phyloP scores from a whole-genome alignment of 108 stramenopile genomes.

The Seminavis robusta region DNA sequence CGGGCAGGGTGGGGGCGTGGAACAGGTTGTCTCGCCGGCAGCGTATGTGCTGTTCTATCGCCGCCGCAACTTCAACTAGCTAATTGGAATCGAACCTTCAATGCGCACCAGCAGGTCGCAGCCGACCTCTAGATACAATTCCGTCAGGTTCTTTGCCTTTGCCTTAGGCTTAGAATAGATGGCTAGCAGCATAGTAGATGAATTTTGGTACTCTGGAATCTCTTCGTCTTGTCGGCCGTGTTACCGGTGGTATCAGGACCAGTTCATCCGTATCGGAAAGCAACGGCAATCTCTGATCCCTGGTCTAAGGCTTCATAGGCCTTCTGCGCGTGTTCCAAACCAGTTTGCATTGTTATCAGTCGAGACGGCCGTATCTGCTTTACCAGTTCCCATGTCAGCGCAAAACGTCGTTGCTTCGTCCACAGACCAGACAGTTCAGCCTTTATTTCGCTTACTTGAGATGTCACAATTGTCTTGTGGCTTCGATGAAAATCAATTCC shows the following conservation, averaged over 20 bases:
- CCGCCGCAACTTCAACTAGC: conserved; percentile 44
- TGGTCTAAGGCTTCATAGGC: conserved; percentile 70
- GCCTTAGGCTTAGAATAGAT: too few relatives aligned
- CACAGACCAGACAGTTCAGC: conserved; percentile 62
- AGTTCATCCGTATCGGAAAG: conserved; percentile 44
- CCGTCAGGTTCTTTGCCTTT: too few relatives aligned
- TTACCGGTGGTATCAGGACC: neutral
- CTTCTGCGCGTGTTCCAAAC: conserved; percentile 50
- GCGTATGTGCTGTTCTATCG: conserved; percentile 83
- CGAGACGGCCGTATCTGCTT: conserved; percentile 65
- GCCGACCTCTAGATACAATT: too few relatives aligned
- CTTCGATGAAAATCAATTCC: conserved; percentile 93
- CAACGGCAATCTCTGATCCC: conserved; percentile 65
- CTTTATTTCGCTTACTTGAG: conserved; percentile 84
- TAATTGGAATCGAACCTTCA: too few relatives aligned
- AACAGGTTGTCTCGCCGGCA: conserved; percentile 37
- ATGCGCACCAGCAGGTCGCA: too few relatives aligned
- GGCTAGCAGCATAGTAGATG: too few relatives aligned
- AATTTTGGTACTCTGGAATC: too few relatives aligned
- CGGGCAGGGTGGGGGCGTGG: conserved; percentile 5
- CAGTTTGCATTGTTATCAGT: conserved; percentile 55
- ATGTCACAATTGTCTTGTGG: conserved; percentile 77
- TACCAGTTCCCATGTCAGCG: conserved; percentile 80
- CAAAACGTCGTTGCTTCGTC: conserved; percentile 84
- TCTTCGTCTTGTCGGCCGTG: neutral